phyloP scores from a whole-genome alignment of 495 filamentous ascomycete genomes.

The Margaritispora aquatica region DNA sequence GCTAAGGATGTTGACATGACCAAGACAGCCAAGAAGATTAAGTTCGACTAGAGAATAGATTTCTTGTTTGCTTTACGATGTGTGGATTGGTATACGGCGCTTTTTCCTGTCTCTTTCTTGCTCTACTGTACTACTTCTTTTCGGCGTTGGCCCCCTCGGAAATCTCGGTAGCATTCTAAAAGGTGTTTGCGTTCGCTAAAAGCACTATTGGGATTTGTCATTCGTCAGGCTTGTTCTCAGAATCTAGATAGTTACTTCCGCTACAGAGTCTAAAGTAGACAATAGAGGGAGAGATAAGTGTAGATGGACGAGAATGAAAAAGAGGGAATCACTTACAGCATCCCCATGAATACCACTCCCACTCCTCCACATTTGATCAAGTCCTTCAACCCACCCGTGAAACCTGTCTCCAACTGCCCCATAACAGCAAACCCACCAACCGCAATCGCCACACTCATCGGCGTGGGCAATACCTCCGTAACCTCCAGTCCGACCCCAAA shows the following conservation, averaged over 20 bases:
- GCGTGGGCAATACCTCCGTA: constrained; percentile 24
- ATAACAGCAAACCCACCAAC: constrained; percentile 16
- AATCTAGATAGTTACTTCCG: too few species aligned
- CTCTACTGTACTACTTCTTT: constrained; percentile 1
- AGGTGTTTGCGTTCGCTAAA: constrained; percentile 17
- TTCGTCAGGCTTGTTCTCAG: too few species aligned
- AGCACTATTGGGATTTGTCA: constrained; percentile 3
- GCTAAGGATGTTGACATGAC: constrained; percentile 74
- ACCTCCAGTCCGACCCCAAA: constrained; percentile 29
- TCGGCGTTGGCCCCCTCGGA: constrained; percentile 5
- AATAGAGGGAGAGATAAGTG: too few species aligned
- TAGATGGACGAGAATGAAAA: not conserved
- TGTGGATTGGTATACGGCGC: not conserved
- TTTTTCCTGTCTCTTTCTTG: too few species aligned
- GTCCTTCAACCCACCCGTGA: constrained; percentile 31
- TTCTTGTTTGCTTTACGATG: not conserved
- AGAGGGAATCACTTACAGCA: constrained; percentile 51
- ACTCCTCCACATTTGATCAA: constrained; percentile 44
- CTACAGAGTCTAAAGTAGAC: too few species aligned
- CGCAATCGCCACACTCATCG: constrained; percentile 10
- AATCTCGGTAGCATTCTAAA: constrained; percentile 12
- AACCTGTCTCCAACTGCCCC: constrained; percentile 12
- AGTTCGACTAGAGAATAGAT: constrained; percentile 59
- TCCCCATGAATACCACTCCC: constrained; percentile 44
- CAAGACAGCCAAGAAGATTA: constrained; percentile 87